phyloP scores from a whole-genome alignment of 1,284 basidiomycete genomes.

The Porogramme epimiltina region DNA sequence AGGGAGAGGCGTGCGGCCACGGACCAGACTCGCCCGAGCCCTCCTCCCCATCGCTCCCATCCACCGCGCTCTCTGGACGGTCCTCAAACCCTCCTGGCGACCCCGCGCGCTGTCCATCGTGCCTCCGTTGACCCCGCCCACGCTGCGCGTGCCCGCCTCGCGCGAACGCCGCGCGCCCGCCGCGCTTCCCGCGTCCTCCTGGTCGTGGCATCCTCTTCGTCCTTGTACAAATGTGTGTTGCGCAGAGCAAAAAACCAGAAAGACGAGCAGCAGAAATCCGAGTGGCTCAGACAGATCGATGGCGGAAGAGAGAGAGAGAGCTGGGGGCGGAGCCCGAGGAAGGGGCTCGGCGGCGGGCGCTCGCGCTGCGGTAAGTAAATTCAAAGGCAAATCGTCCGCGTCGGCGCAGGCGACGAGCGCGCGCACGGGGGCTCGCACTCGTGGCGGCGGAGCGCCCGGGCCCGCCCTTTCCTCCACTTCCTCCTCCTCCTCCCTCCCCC shows the following conservation, averaged over 20 bases:
- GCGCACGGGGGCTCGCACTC: too few species aligned
- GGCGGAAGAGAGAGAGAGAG: not conserved
- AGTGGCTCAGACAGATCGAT: too few species aligned
- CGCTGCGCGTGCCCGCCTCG: conserved; percentile 20
- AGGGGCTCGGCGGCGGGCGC: too few species aligned
- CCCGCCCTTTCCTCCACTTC: not conserved
- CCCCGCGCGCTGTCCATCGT: conserved; percentile 39
- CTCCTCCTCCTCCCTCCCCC: too few species aligned
- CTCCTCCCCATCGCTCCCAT: conserved; percentile 4
- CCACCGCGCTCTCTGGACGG: conserved; percentile 22
- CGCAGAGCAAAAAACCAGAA: too few species aligned
- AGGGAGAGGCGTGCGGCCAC: not conserved
- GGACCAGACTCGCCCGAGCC: not conserved
- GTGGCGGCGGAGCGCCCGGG: not conserved
- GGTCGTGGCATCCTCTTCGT: conserved; percentile 12
- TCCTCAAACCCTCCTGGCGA: conserved; percentile 29
- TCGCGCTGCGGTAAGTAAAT: too few species aligned
- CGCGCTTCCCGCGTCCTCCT: conserved; percentile 12
- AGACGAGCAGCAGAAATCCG: too few species aligned
- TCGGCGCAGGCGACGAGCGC: not conserved
- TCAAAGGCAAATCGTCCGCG: too few species aligned
- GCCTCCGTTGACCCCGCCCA: conserved; percentile 18
- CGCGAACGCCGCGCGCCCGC: conserved; percentile 8
- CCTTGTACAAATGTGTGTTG: not conserved
- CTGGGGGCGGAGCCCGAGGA: too few species aligned